phyloP scores from a whole-genome alignment of 2,329 filamentous ascomycete genomes.

The Cordyceps sp. region DNA sequence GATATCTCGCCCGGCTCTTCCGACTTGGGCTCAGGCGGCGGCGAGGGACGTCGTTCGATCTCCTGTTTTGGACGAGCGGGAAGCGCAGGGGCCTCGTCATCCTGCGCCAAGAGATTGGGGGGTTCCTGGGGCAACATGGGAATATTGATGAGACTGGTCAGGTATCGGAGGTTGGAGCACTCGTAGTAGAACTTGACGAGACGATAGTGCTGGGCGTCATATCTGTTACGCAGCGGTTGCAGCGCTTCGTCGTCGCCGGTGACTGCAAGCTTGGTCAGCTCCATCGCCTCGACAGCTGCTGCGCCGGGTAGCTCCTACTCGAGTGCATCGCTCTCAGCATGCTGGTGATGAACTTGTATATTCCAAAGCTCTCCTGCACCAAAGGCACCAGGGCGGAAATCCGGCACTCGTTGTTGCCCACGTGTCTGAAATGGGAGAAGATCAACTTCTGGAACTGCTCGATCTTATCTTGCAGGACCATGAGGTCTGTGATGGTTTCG shows the following conservation, averaged over 20 bases:
- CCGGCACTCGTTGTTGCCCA: constrained; percentile 88
- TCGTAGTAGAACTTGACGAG: constrained; percentile 98
- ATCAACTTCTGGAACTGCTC: constrained; percentile 97
- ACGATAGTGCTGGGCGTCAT: constrained; percentile 91
- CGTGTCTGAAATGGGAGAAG: constrained; percentile 86
- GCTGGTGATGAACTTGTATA: constrained; percentile 99
- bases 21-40: constrained; percentile 47
- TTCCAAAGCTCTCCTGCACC: constrained; percentile 95
- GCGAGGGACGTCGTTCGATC: constrained; percentile 51
- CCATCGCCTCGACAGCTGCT: background rate
- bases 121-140: constrained; percentile 91
- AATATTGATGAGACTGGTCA: constrained; percentile 90
- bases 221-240: constrained; percentile 71
- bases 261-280: constrained; percentile 28
- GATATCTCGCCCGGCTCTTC: constrained; percentile 89
- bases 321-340: constrained; percentile 98
- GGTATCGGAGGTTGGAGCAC: constrained; percentile 90
- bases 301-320: constrained; percentile 36
- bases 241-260: constrained; percentile 89
- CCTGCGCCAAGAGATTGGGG: constrained; percentile 73
- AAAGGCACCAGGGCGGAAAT: constrained; percentile 87
- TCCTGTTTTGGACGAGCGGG: constrained; percentile 67
- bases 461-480: constrained; percentile 95
- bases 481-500: constrained; percentile 92
- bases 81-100: constrained; percentile 67